phyloP scores from a whole-genome alignment of 1,284 basidiomycete genomes.

The Malassezia restricta region DNA sequence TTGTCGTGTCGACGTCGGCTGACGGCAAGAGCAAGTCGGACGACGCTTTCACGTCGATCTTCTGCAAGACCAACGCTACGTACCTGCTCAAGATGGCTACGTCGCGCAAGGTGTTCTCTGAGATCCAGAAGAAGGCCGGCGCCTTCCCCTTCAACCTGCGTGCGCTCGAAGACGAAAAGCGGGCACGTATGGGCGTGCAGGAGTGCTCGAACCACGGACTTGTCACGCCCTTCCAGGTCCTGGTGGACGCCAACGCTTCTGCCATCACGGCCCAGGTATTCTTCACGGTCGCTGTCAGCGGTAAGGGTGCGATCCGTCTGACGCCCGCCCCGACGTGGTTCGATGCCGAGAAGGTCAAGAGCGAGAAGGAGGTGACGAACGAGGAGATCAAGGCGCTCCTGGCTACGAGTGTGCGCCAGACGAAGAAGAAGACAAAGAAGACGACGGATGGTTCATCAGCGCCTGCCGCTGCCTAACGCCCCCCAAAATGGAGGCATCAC shows the following conservation, averaged over 20 bases:
- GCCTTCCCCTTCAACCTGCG: conserved; percentile 96
- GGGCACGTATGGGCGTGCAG: conserved; percentile 82
- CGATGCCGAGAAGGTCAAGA: conserved; percentile 77
- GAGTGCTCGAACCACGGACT: conserved; percentile 88
- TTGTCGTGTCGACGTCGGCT: conserved; percentile 54
- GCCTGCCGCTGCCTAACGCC: neutral
- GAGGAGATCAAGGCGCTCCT: conserved; percentile 56
- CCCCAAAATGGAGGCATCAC: neutral
- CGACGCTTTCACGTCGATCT: conserved; percentile 80
- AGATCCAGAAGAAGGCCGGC: conserved; percentile 94
- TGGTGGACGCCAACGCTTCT: conserved; percentile 28
- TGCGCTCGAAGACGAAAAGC: conserved; percentile 83
- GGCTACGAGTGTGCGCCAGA: conserved; percentile 67
- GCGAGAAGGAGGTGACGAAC: conserved; percentile 50
- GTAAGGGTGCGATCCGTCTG: conserved; percentile 60
- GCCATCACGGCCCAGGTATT: conserved; percentile 65
- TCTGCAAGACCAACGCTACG: conserved; percentile 71
- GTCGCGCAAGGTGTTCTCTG: conserved; percentile 81
- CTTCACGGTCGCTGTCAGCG: conserved; percentile 80
- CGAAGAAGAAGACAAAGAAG: conserved; percentile 85
- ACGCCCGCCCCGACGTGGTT: conserved; percentile 83
- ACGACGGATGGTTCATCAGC: conserved; percentile 47
- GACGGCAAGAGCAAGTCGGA: conserved; percentile 59
- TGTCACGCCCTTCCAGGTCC: conserved; percentile 75
- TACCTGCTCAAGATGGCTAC: conserved; percentile 98